Evolutionary conservation across 306 rosid genomes (phyloP), one percentile per base, ranked within the genome.

Genomic region (Dalbergia cultrata): DNA sequence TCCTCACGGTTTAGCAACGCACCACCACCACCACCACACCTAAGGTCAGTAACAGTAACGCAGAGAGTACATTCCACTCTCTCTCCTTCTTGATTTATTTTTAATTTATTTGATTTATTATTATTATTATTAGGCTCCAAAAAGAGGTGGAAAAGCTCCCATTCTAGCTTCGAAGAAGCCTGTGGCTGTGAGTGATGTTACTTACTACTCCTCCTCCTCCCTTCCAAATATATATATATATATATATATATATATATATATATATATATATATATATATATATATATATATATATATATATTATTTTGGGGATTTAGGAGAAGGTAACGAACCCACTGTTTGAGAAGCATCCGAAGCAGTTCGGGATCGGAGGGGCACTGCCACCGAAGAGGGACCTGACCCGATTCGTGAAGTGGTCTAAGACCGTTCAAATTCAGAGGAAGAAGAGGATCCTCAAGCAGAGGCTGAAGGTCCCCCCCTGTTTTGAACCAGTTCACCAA

Each of bases 381-480:
- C 97, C 97, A 3, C 92, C 94, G 1, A 90, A 90, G 88, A 88
- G 92, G 74, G 97, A 92, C 64, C 66, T 92, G 11, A 82, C 85
- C 9, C 77, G 92, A 14, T 92, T 90, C 72, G 94, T 92, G 57
- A 92, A 92, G 34, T 92, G 97, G 97, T 91, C 92, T 0, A 87
- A 84, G 82, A 82, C 56, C 13, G 91, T 88, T 2, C 90, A 84
- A 34, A 49, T 91, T 47, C 90, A 91, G 85, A 83, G 97, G 76
- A 91, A 91, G 86, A 88, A 83, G 82, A 82, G 93, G 43, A 89
- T 91, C 18, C 87, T 91, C 9, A 89, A 89, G 87, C 93, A 89
- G 83, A 59, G 91, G 49, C 54, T 87, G 83, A 93, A 93, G 90
- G 97, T 93, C 19, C 93, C 97, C 97, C 1, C 97, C 94, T n/a